Base-by-base conservation (phyloP, 495 filamentous ascomycete genomes). In the Aspergillus homomorphus region DNA sequence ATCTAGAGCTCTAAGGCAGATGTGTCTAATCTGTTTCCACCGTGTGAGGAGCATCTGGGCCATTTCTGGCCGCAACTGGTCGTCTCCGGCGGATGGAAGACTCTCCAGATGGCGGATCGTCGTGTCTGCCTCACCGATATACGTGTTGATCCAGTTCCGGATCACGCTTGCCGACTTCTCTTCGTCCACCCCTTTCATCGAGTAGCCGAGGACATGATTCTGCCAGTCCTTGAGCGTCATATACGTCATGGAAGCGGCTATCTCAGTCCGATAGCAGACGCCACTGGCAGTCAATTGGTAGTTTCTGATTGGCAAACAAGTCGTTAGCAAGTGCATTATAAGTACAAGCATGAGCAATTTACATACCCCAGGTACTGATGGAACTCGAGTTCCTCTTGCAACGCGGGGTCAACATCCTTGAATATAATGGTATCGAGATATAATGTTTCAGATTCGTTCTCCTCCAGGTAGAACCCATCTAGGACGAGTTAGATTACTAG, bases 391-490 rank as follows among this genome's bases (percentile, higher is more conserved):
- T 77, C 69, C 24, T 77, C 77, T 54, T 75, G 78, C 46, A 83
- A 77, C 4, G 61, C 61, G 0, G 62, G 45, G 19, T 62, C 73
- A n/a, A 89, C 60, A 24, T 77, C 73, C 23, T 77, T 77, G 33
- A 89, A 71, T 53, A 94, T 69, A 21, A 82, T 79, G 42, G 88
- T 82, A 63, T 93, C 89, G 1, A 94, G 78, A n/a, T 74, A 76
- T 8, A 87, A 66, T 61, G 81, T 80, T 61, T 94, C 90, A 70
- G 80, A 87, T 15, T 73, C 71, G 60, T 92, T 92, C n/a, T 76
- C 63, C 8, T 78, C 78, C 21, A 91, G 79, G 52, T 87, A 82
- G 64, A 94, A 94, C 0, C 90, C 90, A 72, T 95, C 82, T 84
- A 49, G n/a, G 43, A 16, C n/a, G n/a, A 3, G 12, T 42, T 56